These are phyloP conservation scores for Microascus cirrosus DNA, from an alignment of 2,329 filamentous ascomycete species.

Conservation along the genomic window DNA sequence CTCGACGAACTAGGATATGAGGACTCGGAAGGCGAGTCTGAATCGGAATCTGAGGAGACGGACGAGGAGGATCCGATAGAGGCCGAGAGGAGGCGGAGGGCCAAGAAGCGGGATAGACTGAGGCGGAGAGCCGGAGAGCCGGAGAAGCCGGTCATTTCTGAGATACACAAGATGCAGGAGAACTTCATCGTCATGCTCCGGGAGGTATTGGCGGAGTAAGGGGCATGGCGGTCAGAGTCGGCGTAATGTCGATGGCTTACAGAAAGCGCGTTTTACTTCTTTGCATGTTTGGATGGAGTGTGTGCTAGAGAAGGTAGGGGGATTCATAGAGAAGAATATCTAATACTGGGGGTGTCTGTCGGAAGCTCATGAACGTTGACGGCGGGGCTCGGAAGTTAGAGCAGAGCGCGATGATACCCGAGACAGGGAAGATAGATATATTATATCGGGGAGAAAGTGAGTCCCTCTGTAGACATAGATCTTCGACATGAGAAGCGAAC, in stretches of 20 bases:
- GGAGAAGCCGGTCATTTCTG: conserved; percentile 63
- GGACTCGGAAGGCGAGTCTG: conserved; percentile 46
- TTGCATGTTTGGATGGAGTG: background rate
- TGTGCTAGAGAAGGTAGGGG: background rate
- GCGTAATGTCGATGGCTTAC: background rate
- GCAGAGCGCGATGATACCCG: background rate
- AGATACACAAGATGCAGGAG: conserved; percentile 70
- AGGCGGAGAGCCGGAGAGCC: conserved; percentile 75
- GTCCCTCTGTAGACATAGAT: background rate
- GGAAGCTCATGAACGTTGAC: background rate
- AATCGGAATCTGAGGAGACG: conserved; percentile 57
- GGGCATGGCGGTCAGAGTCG: background rate
- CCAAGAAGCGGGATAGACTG: conserved; percentile 69
- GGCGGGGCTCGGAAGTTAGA: background rate
- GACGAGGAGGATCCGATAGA: conserved; percentile 81
- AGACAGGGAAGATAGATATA: background rate
- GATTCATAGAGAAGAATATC: background rate
- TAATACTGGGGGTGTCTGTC: background rate
- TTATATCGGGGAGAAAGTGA: background rate
- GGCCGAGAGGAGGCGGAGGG: conserved; percentile 68
- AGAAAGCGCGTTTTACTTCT: background rate
- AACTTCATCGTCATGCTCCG: conserved; percentile 76
- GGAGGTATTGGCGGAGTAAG: conserved; percentile 64
- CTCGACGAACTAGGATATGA: conserved; percentile 77
- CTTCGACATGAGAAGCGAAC: background rate